Conservation (phyloP, 2,329 filamentous ascomycete species). For the Fusarium nanum region DNA sequence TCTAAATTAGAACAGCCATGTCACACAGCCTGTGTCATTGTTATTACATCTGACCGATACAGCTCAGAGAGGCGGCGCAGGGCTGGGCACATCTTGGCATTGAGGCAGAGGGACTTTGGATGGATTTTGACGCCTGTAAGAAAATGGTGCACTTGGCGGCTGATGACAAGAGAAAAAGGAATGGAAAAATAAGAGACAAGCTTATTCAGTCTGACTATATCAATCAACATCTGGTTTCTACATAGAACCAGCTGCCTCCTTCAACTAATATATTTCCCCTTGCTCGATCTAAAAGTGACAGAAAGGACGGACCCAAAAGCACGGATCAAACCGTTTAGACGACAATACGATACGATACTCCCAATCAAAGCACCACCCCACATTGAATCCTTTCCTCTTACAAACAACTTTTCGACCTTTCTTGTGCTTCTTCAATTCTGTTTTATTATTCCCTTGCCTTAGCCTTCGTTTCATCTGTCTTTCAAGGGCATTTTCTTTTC, state of each 20-base stretch:
- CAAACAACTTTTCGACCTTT: slow-evolving; percentile 15
- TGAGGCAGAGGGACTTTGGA: slow-evolving; percentile 7
- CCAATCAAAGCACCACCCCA: slow-evolving; percentile 28
- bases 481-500: slow-evolving; percentile 1
- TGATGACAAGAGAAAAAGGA: slow-evolving; percentile 1
- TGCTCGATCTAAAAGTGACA: not conserved
- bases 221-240: not conserved
- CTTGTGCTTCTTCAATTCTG: slow-evolving; percentile 11
- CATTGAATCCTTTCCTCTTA: slow-evolving; percentile 19
- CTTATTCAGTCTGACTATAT: not conserved
- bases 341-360: slow-evolving; percentile 21
- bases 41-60: slow-evolving; percentile 22
- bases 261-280: not conserved
- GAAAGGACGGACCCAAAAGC: slow-evolving; percentile 1
- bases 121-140: slow-evolving; percentile 20
- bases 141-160: slow-evolving; percentile 21
- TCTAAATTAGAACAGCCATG: not conserved
- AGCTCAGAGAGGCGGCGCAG: slow-evolving; percentile 29
- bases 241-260: not conserved
- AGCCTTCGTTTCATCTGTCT: slow-evolving; percentile 13
- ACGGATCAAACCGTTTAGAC: slow-evolving; percentile 16
- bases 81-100: slow-evolving; percentile 38
- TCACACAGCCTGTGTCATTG: slow-evolving; percentile 1
- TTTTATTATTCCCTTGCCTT: slow-evolving; percentile 8
- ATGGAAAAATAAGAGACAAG: not conserved